Conservation (phyloP, 1,139 yeast species). For the Sugiyamaella novakii region DNA sequence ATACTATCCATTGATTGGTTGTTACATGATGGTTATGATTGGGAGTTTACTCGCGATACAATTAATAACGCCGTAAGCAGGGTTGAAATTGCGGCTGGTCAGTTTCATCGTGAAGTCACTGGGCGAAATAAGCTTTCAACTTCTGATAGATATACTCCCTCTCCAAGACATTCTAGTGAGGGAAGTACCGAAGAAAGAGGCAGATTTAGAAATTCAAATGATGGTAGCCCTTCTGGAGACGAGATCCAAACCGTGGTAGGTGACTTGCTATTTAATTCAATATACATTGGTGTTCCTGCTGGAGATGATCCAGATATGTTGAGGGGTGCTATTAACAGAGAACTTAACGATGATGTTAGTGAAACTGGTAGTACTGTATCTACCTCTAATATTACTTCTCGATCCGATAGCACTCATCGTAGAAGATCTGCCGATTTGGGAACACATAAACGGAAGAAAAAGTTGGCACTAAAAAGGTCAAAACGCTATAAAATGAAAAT, state of each 20-base stretch:
- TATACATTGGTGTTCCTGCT: constrained; percentile 64
- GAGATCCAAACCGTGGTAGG: constrained; percentile 49
- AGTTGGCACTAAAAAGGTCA: constrained; percentile 65
- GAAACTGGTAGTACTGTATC: constrained; percentile 33
- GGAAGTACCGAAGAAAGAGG: constrained; percentile 18
- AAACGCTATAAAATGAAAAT: constrained; percentile 60
- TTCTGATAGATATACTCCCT: constrained; percentile 9
- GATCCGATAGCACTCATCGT: constrained; percentile 17
- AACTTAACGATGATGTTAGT: constrained; percentile 40
- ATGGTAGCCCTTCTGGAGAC: constrained; percentile 30
- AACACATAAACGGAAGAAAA: constrained; percentile 10
- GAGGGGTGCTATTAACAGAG: constrained; percentile 57
- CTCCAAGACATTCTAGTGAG: constrained; percentile 9
- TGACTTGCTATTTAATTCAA: constrained; percentile 72
- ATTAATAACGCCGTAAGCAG: constrained; percentile 64
- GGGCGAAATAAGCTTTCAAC: constrained; percentile 9
- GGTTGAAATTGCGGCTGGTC: constrained; percentile 55
- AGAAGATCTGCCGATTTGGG: constrained; percentile 7
- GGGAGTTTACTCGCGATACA: constrained; percentile 74
- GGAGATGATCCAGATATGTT: constrained; percentile 52
- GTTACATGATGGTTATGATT: constrained; percentile 89
- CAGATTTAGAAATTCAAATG: constrained; percentile 18
- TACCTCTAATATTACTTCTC: constrained; percentile 13
- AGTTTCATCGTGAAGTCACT: constrained; percentile 33
- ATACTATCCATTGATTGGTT: constrained; percentile 47